Percentiles rank a stretch among this genome's conserved stretches.
Conservation (phyloP, 75 land plant genomes). For the Gnetum montanum region DNA sequence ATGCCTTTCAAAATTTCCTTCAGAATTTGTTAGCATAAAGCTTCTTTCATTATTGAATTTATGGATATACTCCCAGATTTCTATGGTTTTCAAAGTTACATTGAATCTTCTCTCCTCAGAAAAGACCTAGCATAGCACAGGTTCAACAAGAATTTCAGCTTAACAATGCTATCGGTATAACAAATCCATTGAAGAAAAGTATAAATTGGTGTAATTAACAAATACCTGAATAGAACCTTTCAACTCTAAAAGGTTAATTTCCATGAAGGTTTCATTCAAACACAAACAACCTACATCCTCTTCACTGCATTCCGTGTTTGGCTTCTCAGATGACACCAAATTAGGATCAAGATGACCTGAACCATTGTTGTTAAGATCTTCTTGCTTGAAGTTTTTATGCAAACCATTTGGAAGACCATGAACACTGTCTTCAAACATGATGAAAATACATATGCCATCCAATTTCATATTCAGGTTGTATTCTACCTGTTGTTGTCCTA, state of each 20-base stretch:
- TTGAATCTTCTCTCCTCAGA: constrained; percentile 32
- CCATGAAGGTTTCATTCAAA: constrained; percentile 19
- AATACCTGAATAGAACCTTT: constrained; percentile 53
- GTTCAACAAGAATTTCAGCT: too few species aligned
- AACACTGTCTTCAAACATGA: constrained; percentile 5
- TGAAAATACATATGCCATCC: constrained; percentile 14
- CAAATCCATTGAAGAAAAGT: too few species aligned
- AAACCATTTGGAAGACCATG: not conserved
- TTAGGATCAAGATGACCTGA: too few species aligned
- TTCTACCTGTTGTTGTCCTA: constrained; percentile 23
- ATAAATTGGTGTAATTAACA: too few species aligned
- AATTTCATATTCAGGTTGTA: constrained; percentile 17
- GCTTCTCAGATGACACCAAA: not conserved
- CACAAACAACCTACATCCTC: not conserved
- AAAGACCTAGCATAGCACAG: constrained; percentile 38
- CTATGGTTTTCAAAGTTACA: constrained; percentile 20
- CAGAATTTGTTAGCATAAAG: not conserved
- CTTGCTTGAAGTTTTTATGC: not conserved
- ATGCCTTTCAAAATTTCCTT: not conserved
- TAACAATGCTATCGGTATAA: too few species aligned
- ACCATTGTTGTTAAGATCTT: too few species aligned
- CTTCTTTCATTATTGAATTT: not conserved
- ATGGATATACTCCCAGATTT: constrained; percentile 25
- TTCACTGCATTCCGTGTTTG: not conserved
- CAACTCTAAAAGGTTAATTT: constrained; percentile 25